These are phyloP conservation scores for Pisolithus orientalis DNA, from an alignment of 768 basidiomycete species.

Conservation along the genomic window DNA sequence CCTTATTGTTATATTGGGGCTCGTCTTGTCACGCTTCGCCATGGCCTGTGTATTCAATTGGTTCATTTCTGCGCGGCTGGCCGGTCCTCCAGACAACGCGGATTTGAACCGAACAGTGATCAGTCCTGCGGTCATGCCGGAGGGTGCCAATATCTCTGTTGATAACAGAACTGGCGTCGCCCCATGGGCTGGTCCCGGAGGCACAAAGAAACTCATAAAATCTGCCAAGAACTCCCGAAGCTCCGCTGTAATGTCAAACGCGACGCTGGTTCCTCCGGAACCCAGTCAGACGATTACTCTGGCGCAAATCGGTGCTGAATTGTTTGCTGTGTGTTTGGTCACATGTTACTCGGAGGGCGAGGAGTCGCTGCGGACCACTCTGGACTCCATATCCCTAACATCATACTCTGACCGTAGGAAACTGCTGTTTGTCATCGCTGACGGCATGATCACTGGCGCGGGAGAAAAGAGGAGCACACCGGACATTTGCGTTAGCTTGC, in stretches of 20 bases:
- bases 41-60: slow-evolving; percentile 98
- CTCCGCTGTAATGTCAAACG: slow-evolving; percentile 44
- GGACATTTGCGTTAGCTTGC: slow-evolving; percentile 86
- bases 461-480: slow-evolving; percentile 96
- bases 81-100: slow-evolving; percentile 64
- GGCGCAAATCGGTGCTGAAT: slow-evolving; percentile 87
- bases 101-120: slow-evolving; percentile 80
- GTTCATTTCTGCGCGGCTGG: slow-evolving; percentile 83
- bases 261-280: slow-evolving; percentile 47
- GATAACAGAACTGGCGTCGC: slow-evolving; percentile 90
- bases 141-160: slow-evolving; percentile 90
- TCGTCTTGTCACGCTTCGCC: slow-evolving; percentile 85
- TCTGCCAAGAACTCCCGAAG: slow-evolving; percentile 32
- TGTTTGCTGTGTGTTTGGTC: slow-evolving; percentile 92
- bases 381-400: slow-evolving; percentile 89
- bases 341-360: slow-evolving; percentile 98
- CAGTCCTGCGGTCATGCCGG: slow-evolving; percentile 93
- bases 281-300: slow-evolving; percentile 60
- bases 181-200: slow-evolving; percentile 75
- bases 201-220: slow-evolving; percentile 47
- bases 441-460: slow-evolving; percentile 97
- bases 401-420: slow-evolving; percentile 91
- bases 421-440: slow-evolving; percentile 88
- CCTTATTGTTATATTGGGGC: slow-evolving; percentile 83
- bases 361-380: slow-evolving; percentile 83